Evolutionary conservation across 2,329 filamentous ascomycete species (phyloP), one percentile per base, ranked within the genome.

Genomic region (Exophiala calicioides): DNA sequence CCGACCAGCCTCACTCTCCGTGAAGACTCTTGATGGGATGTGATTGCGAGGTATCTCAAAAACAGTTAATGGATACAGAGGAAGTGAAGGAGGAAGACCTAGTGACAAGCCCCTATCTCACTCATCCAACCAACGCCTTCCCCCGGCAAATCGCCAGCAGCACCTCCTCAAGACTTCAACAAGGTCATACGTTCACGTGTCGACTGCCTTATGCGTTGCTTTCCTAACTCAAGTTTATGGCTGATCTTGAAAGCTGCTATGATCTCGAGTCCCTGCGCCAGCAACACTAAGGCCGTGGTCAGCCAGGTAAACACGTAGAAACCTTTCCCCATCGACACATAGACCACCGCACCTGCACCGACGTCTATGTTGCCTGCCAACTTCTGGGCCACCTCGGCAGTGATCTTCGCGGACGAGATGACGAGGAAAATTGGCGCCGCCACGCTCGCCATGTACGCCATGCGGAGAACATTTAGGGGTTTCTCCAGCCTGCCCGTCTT

Each of bases 371-470:
- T 32, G 12, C 24, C 34, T 9, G 26, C 15, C 20, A 26, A 37
- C 34, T 32, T 29, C 10, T 15, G 19, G 18, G 42, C 42, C 13
- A 13, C 12, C 27, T n/a, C n/a, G n/a, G 34, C 34, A 10, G 42
- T 45, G 32, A 45, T 32, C 26, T 45, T 37, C 16, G 42, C 42
- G 2, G 42, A 30, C 12, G 42, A 45, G 33, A 45, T 45, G 15
- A 27, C 32, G 15, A 30, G 15, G 6, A 38, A 13, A 7, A 45
- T 32, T 6, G 26, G 24, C 12, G 42, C 23, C 16, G 42, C 24
- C n/a, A 38, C 33, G 20, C 33, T 30, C 19, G 34, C 24, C 12
- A 38, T 18, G 42, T 37, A 45, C 3, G 23, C 42, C 7, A 45
- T 13, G 18, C 42, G 42, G 33, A 45, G 18, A 12, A 45, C 20